Base-by-base conservation (phyloP, 345 rosid species). In the Brassica carinata region DNA sequence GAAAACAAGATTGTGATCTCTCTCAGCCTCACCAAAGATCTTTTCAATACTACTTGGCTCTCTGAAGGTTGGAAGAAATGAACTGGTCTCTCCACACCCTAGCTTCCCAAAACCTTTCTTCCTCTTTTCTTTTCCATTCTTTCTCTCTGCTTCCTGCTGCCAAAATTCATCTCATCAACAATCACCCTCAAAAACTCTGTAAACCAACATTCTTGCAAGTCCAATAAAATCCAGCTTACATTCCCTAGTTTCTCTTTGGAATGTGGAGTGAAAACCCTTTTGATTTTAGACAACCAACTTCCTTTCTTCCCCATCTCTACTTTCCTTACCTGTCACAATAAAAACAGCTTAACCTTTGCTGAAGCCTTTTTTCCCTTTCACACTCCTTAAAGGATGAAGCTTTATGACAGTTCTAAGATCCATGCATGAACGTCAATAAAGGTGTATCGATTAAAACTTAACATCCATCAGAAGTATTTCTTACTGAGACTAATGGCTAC, bases 21-120 rank as follows among this genome's bases (percentile, higher is more conserved):
- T 88, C 80, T 94, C 99, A 7, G 95, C 99, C 59, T 96, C 99
- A 61, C 89, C 97, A 57, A 96, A 83, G 64, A 96, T 96, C 81
- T 92, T 86, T 84, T 96, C 99, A 19, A 96, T 88, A 82, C 98
- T 96, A 87, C 98, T 96, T 0, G 99, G 98, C 85, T 82, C 87
- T 81, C 90, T 90, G 82, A 91, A 90, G 74, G 86, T 83, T 7
- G 98, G 99, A 85, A 93, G 90, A 84, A 93, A 92, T 69, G 97
- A 90, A 83, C 84, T 89, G 53, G 90, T 87, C 83, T 93, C 88
- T 67, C 93, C 91, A 83, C 78, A 88, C 80, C 86, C 87, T 45
- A 80, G 83, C 81, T 86, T 88, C 64, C 87, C 89, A 38, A 85
- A 69, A 10, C 92, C 90, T 75, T 90, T 96, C 89, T 84, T 92